Evolutionary conservation across 768 basidiomycete genomes (phyloP).

Genomic region (Pleurotus djamor): DNA sequence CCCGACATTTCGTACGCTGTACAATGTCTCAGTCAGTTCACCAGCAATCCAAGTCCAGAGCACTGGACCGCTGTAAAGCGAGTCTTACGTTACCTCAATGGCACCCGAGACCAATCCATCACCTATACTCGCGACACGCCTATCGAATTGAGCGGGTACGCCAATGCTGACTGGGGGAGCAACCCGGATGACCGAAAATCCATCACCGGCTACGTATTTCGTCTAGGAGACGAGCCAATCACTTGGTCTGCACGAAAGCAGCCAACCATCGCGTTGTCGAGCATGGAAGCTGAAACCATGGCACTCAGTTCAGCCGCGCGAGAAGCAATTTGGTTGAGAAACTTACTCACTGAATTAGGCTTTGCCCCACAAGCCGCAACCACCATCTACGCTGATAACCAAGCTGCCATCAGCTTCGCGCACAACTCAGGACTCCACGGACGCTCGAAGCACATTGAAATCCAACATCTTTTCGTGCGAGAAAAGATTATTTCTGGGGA

Average conservation of each 20-base stretch:
- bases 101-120: background rate
- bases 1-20: background rate
- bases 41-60: background rate
- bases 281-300: constrained; percentile 35
- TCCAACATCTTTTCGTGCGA: constrained; percentile 23
- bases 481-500: constrained; percentile 10
- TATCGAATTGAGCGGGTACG: background rate
- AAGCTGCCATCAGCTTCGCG: constrained; percentile 21
- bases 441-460: constrained; percentile 26
- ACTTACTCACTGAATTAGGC: constrained; percentile 20
- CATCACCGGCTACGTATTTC: constrained; percentile 28
- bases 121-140: background rate
- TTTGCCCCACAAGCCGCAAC: constrained; percentile 2
- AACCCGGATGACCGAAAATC: constrained; percentile 19
- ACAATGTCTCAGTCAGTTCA: background rate
- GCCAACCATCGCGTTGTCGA: constrained; percentile 27
- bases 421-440: constrained; percentile 21
- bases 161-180: constrained; percentile 19
- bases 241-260: constrained; percentile 32
- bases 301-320: constrained; percentile 18
- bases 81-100: background rate
- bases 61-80: background rate
- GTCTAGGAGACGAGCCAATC: constrained; percentile 24
- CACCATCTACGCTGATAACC: constrained; percentile 22
- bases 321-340: constrained; percentile 23